These are phyloP conservation scores for Plectosphaerella plurivora DNA, from an alignment of 2,329 filamentous ascomycete species.

Conservation along the genomic window DNA sequence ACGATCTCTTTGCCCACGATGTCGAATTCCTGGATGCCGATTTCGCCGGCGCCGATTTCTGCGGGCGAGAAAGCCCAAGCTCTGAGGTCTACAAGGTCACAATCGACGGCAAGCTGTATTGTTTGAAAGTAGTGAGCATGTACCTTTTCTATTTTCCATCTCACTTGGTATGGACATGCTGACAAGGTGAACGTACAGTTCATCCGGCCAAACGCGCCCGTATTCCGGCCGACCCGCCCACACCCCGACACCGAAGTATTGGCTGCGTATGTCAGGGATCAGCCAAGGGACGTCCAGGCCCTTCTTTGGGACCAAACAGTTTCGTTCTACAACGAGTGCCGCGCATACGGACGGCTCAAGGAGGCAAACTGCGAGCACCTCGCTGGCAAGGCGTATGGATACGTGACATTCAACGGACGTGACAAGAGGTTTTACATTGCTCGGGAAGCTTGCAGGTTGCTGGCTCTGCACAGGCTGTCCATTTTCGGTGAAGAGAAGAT, in stretches of 20 bases:
- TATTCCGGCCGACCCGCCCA: no score
- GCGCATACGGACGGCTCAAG: slow-evolving; percentile 7
- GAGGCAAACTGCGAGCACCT: slow-evolving; percentile 3
- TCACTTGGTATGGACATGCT: no score
- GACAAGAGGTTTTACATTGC: no score
- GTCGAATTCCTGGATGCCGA: background rate
- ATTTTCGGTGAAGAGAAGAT: no score
- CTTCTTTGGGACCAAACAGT: background rate
- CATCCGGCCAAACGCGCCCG: no score
- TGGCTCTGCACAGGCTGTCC: no score
- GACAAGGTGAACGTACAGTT: no score
- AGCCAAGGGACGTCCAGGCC: background rate
- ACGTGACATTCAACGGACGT: background rate
- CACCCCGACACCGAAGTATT: no score
- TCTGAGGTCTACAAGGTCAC: background rate
- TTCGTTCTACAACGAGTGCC: slow-evolving; percentile 2
- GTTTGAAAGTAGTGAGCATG: background rate
- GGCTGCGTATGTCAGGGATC: background rate
- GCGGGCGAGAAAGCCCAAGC: background rate
- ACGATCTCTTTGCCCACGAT: background rate
- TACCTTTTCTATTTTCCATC: no score
- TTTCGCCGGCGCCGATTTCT: background rate
- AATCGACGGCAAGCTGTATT: background rate
- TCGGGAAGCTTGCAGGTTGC: no score
- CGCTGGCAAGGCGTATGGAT: slow-evolving; percentile 3